phyloP scores from a whole-genome alignment of 139 green algal species.

The Chlamydomonas incerta region DNA sequence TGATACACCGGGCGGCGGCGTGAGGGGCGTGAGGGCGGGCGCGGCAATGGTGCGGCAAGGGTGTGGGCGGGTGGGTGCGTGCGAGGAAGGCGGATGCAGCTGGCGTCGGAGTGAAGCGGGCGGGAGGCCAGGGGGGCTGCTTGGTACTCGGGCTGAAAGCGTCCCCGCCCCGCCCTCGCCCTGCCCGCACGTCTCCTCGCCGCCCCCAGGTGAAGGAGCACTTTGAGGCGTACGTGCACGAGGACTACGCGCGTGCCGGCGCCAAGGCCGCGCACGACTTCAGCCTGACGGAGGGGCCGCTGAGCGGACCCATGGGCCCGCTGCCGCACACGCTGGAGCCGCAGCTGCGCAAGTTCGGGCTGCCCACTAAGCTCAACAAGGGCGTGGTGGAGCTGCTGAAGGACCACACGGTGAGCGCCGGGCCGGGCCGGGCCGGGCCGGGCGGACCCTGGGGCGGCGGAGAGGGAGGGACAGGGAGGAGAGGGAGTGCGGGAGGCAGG shows the following conservation, averaged over 20 bases:
- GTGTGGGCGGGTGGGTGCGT: no score
- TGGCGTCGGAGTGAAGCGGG: no score
- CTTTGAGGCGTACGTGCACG: constrained; percentile 68
- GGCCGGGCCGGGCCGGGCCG: no score
- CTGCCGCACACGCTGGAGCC: constrained; percentile 97
- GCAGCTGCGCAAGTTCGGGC: constrained; percentile 88
- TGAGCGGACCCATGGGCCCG: constrained; percentile 77
- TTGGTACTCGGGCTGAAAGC: no score
- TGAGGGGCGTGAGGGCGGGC: no score
- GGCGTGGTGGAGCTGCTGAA: constrained; percentile 90
- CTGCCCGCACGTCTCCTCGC: no score
- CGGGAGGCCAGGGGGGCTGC: no score
- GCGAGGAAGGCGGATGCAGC: no score
- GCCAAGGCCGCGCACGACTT: constrained; percentile 82
- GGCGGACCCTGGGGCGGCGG: not conserved
- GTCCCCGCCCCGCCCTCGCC: no score
- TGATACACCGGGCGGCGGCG: constrained; percentile 23
- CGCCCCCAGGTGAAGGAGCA: constrained; percentile 49
- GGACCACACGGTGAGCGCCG: constrained; percentile 73
- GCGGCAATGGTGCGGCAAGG: no score
- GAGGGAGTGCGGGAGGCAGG: not conserved
- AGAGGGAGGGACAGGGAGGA: not conserved
- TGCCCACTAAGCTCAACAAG: constrained; percentile 94
- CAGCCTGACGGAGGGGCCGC: constrained; percentile 73
- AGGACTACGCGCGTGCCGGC: constrained; percentile 92